A percentile compares a stretch with the other conserved stretches of the same genome.
Conservation (phyloP, 352 stramenopile species). For the Globisporangium abappressorium region DNA sequence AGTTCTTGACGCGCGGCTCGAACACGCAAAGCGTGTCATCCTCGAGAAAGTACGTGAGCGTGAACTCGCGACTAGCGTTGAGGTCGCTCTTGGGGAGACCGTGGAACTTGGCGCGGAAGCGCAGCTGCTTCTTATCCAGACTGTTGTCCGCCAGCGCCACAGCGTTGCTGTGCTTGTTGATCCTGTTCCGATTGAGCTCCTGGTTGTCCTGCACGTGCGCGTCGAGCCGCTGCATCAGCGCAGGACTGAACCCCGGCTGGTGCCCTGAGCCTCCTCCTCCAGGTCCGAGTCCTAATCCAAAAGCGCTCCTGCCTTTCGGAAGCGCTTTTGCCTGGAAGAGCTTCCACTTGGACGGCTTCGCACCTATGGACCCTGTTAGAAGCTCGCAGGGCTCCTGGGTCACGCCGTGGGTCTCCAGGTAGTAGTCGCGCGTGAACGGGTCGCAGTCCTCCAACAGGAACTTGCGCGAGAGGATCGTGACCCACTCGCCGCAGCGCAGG, state of each 20-base stretch:
- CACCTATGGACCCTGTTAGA: background rate
- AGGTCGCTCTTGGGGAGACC: slow-evolving; percentile 29
- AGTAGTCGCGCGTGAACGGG: slow-evolving; percentile 89
- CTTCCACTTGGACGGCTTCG: slow-evolving; percentile 46
- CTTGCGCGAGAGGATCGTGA: slow-evolving; percentile 82
- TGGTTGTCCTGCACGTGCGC: slow-evolving; percentile 22
- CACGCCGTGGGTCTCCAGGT: slow-evolving; percentile 75
- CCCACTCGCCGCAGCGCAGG: slow-evolving; percentile 75
- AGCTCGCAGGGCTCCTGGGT: slow-evolving; percentile 65
- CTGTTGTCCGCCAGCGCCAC: slow-evolving; percentile 27
- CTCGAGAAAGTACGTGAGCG: slow-evolving; percentile 77
- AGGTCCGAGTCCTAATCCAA: background rate
- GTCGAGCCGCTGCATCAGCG: slow-evolving; percentile 16
- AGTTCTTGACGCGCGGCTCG: slow-evolving; percentile 68
- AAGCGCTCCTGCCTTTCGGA: background rate
- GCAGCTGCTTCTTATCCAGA: slow-evolving; percentile 64
- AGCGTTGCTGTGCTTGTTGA: slow-evolving; percentile 10
- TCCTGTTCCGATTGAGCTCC: slow-evolving; percentile 3
- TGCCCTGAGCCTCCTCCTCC: background rate
- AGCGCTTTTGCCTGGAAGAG: slow-evolving; percentile 36
- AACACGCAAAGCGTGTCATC: slow-evolving; percentile 80
- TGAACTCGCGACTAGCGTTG: slow-evolving; percentile 59
- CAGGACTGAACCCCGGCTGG: slow-evolving; percentile 16
- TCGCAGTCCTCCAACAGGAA: slow-evolving; percentile 92
- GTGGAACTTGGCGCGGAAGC: slow-evolving; percentile 69